Evolutionary conservation across 2,329 filamentous ascomycete genomes (phyloP).

Genomic region (Truncatella angustata): DNA sequence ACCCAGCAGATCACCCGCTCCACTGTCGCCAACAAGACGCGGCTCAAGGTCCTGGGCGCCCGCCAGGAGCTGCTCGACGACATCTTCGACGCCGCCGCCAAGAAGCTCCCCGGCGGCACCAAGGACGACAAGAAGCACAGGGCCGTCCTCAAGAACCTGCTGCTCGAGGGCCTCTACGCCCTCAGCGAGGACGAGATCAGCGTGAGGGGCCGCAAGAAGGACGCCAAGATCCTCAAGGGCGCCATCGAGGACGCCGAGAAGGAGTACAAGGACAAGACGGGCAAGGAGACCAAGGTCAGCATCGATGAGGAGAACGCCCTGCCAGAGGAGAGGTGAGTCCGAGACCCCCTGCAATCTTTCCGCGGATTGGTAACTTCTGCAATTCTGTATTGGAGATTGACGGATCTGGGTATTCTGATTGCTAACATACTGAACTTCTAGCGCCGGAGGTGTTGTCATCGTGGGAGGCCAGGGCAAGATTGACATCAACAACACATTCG

Average conservation of each 20-base stretch:
- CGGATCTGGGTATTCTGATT: not conserved
- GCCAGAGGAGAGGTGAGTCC: conserved; percentile 79
- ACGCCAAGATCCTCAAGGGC: conserved; percentile 72
- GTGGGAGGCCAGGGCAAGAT: conserved; percentile 88
- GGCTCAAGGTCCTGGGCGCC: conserved; percentile 81
- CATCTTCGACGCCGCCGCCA: conserved; percentile 79
- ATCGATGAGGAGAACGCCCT: conserved; percentile 79
- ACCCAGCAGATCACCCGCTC: conserved; percentile 98
- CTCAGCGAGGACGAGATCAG: conserved; percentile 76
- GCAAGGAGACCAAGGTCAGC: conserved; percentile 65
- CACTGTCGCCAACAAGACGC: conserved; percentile 93
- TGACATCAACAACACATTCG: conserved; percentile 97
- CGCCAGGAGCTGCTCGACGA: conserved; percentile 88
- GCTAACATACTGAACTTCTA: conserved; percentile 33
- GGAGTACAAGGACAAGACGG: conserved; percentile 80
- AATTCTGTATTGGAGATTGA: too few species aligned
- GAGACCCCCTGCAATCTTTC: too few species aligned
- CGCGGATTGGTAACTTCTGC: too few species aligned
- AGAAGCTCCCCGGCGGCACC: conserved; percentile 64
- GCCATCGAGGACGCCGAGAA: conserved; percentile 73
- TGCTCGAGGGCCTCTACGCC: conserved; percentile 88
- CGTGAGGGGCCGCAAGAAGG: conserved; percentile 75
- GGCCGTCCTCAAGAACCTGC: conserved; percentile 70
- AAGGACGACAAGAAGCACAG: conserved; percentile 75
- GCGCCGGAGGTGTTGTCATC: conserved; percentile 79